Conservation (phyloP, 768 basidiomycete species). For the Rhizopogon salebrosus region DNA sequence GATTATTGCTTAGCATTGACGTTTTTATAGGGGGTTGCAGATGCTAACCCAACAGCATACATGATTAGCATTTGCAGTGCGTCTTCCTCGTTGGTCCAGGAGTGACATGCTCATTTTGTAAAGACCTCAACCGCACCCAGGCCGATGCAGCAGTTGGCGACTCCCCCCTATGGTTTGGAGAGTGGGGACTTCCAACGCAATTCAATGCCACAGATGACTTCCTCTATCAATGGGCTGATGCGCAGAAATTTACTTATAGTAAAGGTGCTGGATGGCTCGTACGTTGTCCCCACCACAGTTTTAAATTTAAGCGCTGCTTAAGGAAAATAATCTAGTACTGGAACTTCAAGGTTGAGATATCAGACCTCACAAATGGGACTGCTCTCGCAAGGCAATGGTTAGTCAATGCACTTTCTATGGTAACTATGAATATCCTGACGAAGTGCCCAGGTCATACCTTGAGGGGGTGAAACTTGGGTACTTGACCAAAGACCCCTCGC, state of each 20-base stretch:
- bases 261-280: constrained; percentile 65
- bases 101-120: background rate
- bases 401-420: constrained; percentile 9
- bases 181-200: constrained; percentile 62
- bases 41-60: constrained; percentile 59
- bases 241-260: constrained; percentile 63
- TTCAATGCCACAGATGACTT: constrained; percentile 62
- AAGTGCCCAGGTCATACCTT: constrained; percentile 59
- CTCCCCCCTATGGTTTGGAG: constrained; percentile 50
- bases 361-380: constrained; percentile 38
- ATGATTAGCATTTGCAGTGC: constrained; percentile 65
- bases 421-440: background rate
- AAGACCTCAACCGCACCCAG: constrained; percentile 58
- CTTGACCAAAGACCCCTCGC: constrained; percentile 58
- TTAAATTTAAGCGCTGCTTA: background rate
- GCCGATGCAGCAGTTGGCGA: constrained; percentile 39
- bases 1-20: background rate
- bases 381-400: constrained; percentile 58
- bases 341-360: constrained; percentile 72
- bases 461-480: constrained; percentile 57
- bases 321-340: constrained; percentile 40
- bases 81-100: constrained; percentile 14
- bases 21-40: constrained; percentile 58
- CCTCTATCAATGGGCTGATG: constrained; percentile 65
- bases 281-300: constrained; percentile 20